Base-by-base conservation (phyloP, 1,284 basidiomycete genomes). In the Pseudozyma hubeiensis region DNA sequence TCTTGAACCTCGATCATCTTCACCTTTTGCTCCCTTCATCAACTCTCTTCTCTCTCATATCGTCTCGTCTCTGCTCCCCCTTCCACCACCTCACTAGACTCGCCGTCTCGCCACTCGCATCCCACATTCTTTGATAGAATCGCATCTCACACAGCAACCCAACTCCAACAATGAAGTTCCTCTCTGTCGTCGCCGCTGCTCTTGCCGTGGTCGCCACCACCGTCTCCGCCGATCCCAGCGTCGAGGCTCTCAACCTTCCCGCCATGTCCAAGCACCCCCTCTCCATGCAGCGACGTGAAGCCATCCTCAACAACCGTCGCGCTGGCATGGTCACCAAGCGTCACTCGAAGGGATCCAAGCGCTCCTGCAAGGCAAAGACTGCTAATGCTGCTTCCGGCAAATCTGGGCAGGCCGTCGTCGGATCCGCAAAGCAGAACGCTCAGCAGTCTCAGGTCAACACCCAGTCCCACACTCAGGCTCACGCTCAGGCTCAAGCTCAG, bases 161-260 rank as follows among this genome's bases (percentile, higher is more conserved):
- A 19, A 30, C 45, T 40, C 30, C 55, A 56, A 64, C 56, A 56
- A 76, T 76, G 69, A 76, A 76, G 69, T 69, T 76, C 58, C 64
- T 71, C 48, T 33, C 59, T 30, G 37, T 76, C 24, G 45, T 72
- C 57, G 62, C 74, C 37, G 56, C 65, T 37, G 49, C 68, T 33
- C 58, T 76, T 37, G 64, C 58, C 43, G 37, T 64, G 7, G 74
- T 72, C 34, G 65, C 68, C 31, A 47, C 53, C 40, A 51, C 49
- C 54, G 62, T 59, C 53, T 76, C 65, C 14, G 58, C 65, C 40
- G 62, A 65, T 7, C 40, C 49, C 29, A 51, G 55, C 59, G 17
- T 70, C 46, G 55, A 65, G 11, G 51, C 30, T 13, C 58, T 53
- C 61, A 56, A 59, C 52, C 69, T 76, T 35, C 69, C 74, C 50